A percentile compares a stretch with the other conserved stretches of the same genome.
Evolutionary conservation across 495 filamentous ascomycete species (phyloP).

Genomic region (Cetradonia linearis): DNA sequence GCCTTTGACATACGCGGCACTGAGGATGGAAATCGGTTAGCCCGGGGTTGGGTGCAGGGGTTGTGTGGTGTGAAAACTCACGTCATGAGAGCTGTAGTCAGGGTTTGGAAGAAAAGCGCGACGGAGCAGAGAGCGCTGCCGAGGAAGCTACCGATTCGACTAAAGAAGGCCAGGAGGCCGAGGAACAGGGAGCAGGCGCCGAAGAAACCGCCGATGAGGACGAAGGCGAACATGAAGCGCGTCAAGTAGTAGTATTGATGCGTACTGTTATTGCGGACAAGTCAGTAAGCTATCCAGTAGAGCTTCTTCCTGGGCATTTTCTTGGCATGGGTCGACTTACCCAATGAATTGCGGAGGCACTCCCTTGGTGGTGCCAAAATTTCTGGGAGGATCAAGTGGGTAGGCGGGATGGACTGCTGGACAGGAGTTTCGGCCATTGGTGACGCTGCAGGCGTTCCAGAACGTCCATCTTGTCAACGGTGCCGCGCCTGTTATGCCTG

Average conservation of each 20-base stretch:
- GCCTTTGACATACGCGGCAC: slow-evolving; percentile 65
- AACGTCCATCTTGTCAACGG: slow-evolving; percentile 72
- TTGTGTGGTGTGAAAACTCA: slow-evolving; percentile 33
- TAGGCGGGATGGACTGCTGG: slow-evolving; percentile 44
- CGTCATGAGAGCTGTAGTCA: slow-evolving; percentile 61
- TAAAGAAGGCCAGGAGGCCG: slow-evolving; percentile 52
- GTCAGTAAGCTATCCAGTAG: not conserved
- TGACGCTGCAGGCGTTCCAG: slow-evolving; percentile 60
- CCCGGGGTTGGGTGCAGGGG: not conserved
- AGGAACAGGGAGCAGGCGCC: slow-evolving; percentile 47
- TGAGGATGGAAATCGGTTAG: slow-evolving; percentile 27
- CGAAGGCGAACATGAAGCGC: slow-evolving; percentile 64
- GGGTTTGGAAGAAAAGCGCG: slow-evolving; percentile 51
- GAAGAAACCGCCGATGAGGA: slow-evolving; percentile 60
- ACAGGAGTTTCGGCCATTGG: slow-evolving; percentile 48
- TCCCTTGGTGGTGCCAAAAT: slow-evolving; percentile 48
- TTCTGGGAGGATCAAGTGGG: slow-evolving; percentile 55
- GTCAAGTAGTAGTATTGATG: slow-evolving; percentile 50
- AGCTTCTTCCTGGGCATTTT: not conserved
- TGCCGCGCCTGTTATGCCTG: slow-evolving; percentile 56
- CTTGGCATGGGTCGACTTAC: slow-evolving; percentile 27
- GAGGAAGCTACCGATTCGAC: slow-evolving; percentile 48
- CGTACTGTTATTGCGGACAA: slow-evolving; percentile 3
- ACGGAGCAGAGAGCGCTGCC: slow-evolving; percentile 46
- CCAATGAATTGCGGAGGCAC: slow-evolving; percentile 48